A percentile compares a stretch with the other conserved stretches of the same genome.
Evolutionary conservation across 768 basidiomycete species (phyloP).

Genomic region (Phlegmacium glaucopus): DNA sequence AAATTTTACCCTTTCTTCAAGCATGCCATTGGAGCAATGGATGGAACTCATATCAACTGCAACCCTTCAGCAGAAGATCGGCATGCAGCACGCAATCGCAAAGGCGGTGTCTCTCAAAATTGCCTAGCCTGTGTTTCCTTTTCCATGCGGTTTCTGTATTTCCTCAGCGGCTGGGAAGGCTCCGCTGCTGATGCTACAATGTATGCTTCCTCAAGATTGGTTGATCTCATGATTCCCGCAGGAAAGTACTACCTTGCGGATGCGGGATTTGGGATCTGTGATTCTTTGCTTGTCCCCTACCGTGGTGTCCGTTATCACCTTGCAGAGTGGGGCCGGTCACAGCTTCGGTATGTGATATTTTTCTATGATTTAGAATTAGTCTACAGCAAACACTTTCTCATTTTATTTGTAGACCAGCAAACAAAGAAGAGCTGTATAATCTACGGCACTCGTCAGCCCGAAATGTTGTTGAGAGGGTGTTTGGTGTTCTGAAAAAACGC

Average conservation of each 20-base stretch:
- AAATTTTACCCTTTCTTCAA: constrained; percentile 26
- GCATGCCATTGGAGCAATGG: constrained; percentile 23
- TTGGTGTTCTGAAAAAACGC: too few relatives aligned
- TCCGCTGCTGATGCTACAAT: too few relatives aligned
- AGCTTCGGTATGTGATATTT: constrained; percentile 14
- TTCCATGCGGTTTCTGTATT: too few relatives aligned
- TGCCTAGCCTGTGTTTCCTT: constrained; percentile 27
- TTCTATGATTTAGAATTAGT: constrained; percentile 2
- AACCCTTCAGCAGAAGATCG: neutral
- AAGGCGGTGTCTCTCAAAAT: constrained; percentile 29
- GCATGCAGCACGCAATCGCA: constrained; percentile 5
- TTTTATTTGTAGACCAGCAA: constrained; percentile 26
- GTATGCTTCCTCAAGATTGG: constrained; percentile 34
- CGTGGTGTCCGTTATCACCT: too few relatives aligned
- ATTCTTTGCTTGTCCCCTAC: too few relatives aligned
- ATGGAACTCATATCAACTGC: constrained; percentile 20
- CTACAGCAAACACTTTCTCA: constrained; percentile 10
- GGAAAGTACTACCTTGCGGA: too few relatives aligned
- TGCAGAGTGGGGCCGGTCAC: constrained; percentile 28
- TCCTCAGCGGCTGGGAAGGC: too few relatives aligned
- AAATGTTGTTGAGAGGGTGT: constrained; percentile 36
- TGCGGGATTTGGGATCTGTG: too few relatives aligned
- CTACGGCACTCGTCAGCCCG: constrained; percentile 29
- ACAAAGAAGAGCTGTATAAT: constrained; percentile 32
- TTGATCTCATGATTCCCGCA: constrained; percentile 22